phyloP scores from a whole-genome alignment of 2,329 filamentous ascomycete genomes.

The Diaporthe nobilis region DNA sequence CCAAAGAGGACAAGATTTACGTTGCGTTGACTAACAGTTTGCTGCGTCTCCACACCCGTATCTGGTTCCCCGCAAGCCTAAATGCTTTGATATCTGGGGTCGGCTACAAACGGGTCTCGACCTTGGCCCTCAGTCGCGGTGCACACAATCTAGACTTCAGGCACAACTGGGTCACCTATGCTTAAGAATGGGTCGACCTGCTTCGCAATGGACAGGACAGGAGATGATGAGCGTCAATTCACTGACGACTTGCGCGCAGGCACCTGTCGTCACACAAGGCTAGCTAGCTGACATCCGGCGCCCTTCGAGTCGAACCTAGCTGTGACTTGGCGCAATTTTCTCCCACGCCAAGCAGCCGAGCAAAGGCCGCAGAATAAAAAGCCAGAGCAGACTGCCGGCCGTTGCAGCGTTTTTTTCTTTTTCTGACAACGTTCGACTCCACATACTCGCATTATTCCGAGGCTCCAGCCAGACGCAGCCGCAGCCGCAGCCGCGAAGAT shows the following conservation, averaged over 20 bases:
- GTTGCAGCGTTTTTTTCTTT: background rate
- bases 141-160: background rate
- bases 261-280: background rate
- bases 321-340: slow-evolving; percentile 30
- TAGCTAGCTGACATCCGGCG: slow-evolving; percentile 9
- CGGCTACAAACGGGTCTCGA: slow-evolving; percentile 26
- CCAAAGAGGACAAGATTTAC: slow-evolving; percentile 11
- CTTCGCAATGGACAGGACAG: background rate
- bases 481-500: slow-evolving; percentile 23
- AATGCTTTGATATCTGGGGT: slow-evolving; percentile 32
- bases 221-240: background rate
- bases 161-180: background rate
- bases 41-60: slow-evolving; percentile 18
- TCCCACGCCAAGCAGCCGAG: slow-evolving; percentile 28
- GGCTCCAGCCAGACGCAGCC: background rate
- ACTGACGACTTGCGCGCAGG: background rate
- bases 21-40: slow-evolving; percentile 36
- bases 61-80: slow-evolving; percentile 20
- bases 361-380: slow-evolving; percentile 14
- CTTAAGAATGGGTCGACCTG: slow-evolving; percentile 17
- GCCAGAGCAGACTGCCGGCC: background rate
- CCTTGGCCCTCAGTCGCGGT: background rate
- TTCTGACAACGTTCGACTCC: background rate
- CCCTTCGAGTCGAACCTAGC: slow-evolving; percentile 24
- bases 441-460: background rate